Percentiles rank a stretch among this genome's conserved stretches.
Conservation (phyloP, 805 yeast genomes). For the Brettanomyces anomalus region DNA sequence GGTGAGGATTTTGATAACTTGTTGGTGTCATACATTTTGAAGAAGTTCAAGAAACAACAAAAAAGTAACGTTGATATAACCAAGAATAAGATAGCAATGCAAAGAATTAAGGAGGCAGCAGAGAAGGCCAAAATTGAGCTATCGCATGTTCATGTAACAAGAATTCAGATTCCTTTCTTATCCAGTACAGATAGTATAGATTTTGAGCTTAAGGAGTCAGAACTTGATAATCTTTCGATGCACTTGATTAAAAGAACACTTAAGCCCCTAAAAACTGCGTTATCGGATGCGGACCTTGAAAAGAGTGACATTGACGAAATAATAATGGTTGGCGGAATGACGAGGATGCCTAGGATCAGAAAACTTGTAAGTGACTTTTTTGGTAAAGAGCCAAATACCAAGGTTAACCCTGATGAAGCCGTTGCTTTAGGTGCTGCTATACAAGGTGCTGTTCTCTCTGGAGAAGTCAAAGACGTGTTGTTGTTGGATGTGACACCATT, state of each 20-base stretch:
- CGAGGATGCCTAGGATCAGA: slow-evolving; percentile 83
- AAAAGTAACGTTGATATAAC: slow-evolving; percentile 57
- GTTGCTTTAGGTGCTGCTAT: slow-evolving; percentile 96
- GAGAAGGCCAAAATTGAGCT: slow-evolving; percentile 86
- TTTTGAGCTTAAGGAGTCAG: slow-evolving; percentile 38
- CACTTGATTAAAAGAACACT: slow-evolving; percentile 64
- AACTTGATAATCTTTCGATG: slow-evolving; percentile 38
- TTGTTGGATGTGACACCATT: slow-evolving; percentile 84
- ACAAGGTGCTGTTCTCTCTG: slow-evolving; percentile 94
- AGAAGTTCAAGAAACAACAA: slow-evolving; percentile 52
- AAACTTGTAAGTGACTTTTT: slow-evolving; percentile 70
- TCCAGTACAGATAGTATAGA: slow-evolving; percentile 39
- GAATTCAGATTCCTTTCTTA: slow-evolving; percentile 74
- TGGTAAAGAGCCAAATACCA: slow-evolving; percentile 77
- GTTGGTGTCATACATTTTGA: slow-evolving; percentile 71
- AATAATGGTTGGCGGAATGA: slow-evolving; percentile 85
- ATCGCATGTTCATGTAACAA: slow-evolving; percentile 64
- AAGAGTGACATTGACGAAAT: slow-evolving; percentile 68
- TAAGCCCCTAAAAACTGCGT: slow-evolving; percentile 72
- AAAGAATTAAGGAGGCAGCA: slow-evolving; percentile 80
- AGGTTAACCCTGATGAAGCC: slow-evolving; percentile 93
- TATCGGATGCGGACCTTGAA: slow-evolving; percentile 67
- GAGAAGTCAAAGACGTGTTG: slow-evolving; percentile 89
- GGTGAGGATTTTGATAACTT: slow-evolving; percentile 87
- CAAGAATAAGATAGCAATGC: slow-evolving; percentile 68